Percentiles rank a stretch among this genome's conserved stretches.
These are phyloP conservation scores for Drechslerella coelobrocha DNA, from an alignment of 2,329 filamentous ascomycete genomes.

Conservation along the genomic window DNA sequence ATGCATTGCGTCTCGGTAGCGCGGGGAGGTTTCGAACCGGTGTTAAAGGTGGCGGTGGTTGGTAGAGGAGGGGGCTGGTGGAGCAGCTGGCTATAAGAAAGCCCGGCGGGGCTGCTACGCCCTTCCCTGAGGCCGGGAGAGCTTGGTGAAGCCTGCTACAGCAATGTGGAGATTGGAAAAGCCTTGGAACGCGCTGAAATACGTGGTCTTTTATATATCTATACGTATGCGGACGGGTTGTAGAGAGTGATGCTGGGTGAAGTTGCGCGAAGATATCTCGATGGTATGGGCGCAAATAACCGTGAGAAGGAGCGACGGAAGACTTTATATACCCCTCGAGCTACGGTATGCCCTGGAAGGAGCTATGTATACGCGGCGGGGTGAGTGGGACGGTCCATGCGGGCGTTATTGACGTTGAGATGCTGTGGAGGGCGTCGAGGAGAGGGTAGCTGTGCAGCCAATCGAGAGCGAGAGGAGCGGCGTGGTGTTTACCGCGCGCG, in stretches of 20 bases:
- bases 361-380: not conserved
- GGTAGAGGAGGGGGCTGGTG: not conserved
- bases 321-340: not conserved
- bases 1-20: slow-evolving; percentile 72
- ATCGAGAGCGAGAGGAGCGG: too few relatives aligned
- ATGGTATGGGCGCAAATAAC: not conserved
- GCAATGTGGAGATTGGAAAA: not conserved
- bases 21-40: not conserved
- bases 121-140: not conserved
- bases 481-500: slow-evolving; percentile 2
- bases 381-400: not conserved
- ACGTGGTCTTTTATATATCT: not conserved
- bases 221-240: not conserved
- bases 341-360: too few relatives aligned
- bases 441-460: too few relatives aligned
- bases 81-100: too few relatives aligned
- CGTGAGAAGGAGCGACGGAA: not conserved
- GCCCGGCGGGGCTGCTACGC: too few relatives aligned
- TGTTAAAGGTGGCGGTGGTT: not conserved
- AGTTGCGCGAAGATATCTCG: not conserved
- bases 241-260: not conserved
- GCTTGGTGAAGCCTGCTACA: not conserved
- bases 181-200: not conserved
- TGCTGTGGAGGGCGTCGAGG: not conserved
- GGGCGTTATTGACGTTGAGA: not conserved